Conservation (phyloP, 2,329 filamentous ascomycete genomes). For the Hysterium pulicare region DNA sequence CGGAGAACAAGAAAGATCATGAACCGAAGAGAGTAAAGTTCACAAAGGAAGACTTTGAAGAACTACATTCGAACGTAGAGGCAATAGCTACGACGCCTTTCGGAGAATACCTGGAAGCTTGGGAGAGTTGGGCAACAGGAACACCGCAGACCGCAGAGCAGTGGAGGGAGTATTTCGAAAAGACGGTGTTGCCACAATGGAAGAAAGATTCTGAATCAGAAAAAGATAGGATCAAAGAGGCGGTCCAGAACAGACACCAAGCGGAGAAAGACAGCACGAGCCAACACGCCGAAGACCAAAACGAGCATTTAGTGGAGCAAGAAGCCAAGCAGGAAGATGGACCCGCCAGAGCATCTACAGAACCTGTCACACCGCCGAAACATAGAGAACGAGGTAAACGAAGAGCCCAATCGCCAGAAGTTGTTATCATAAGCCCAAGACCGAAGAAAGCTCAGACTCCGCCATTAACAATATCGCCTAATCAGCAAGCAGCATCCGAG, state of each 20-base stretch:
- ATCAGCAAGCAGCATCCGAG: neutral
- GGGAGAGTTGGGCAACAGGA: slow-evolving; percentile 21
- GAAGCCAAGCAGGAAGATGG: neutral
- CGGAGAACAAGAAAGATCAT: slow-evolving; percentile 10
- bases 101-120: slow-evolving; percentile 17
- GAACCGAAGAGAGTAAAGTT: slow-evolving; percentile 22
- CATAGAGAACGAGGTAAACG: neutral
- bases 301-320: neutral
- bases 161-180: slow-evolving; percentile 35
- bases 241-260: slow-evolving; percentile 12
- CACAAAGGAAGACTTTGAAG: slow-evolving; percentile 24
- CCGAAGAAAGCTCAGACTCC: neutral
- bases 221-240: slow-evolving; percentile 18
- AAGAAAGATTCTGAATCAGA: slow-evolving; percentile 21
- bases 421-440: neutral
- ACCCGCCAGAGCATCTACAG: neutral
- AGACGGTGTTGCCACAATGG: slow-evolving; percentile 32
- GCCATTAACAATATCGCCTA: neutral
- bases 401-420: neutral
- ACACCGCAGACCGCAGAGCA: slow-evolving; percentile 23
- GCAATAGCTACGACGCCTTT: slow-evolving; percentile 11
- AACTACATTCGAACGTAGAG: slow-evolving; percentile 27
- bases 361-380: neutral
- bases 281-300: neutral
- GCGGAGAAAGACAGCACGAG: no score